Evolutionary conservation across 2,329 filamentous ascomycete genomes (phyloP), one percentile per base, ranked within the genome.

Genomic region (Fonsecaea multimorphosa): DNA sequence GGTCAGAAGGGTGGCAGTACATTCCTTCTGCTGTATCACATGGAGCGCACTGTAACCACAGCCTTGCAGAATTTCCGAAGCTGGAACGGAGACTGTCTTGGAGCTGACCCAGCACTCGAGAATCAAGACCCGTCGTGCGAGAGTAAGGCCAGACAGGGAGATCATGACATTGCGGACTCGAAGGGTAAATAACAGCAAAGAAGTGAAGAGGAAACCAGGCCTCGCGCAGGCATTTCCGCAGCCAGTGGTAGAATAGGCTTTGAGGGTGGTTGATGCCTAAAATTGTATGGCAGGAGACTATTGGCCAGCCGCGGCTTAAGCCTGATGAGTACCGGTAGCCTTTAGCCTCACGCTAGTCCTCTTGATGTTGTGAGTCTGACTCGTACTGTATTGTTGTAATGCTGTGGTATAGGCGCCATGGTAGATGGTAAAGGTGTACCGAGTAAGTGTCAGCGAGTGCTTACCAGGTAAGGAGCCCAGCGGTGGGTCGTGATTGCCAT

Each of bases 211-310:
- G 29, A 8, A 31, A 8, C 3, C 3, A 31, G 29, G n/a, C n/a
- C n/a, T n/a, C n/a, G n/a, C n/a, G n/a, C n/a, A n/a, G n/a, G n/a
- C n/a, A n/a, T n/a, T n/a, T n/a, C n/a, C n/a, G n/a, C n/a, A n/a
- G n/a, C 38, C 38, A 44, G 38, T 44, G 38, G 7, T 19, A 22
- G 38, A 44, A 44, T 44, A 44, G 14, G 22, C n/a, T 44, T n/a
- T 44, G n/a, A 22, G 38, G 38, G 38, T 19, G 38, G 14, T 49
- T 49, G 44, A 49, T 49, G 44, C 44, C 44, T 49, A 49, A 49
- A 49, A 24, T 49, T 24, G 19, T 24, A 49, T 49, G 44, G 44
- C 44, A 24, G 11, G 7, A 12, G 24, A 9, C 24, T 1, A 49
- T 49, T 49, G 44, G 44, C 8, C 8, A 1, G 1, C 9, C 1